Percentiles rank a stretch among this genome's conserved stretches.
Conservation (phyloP, 2,329 filamentous ascomycete genomes). For the Diplodia corticola region DNA sequence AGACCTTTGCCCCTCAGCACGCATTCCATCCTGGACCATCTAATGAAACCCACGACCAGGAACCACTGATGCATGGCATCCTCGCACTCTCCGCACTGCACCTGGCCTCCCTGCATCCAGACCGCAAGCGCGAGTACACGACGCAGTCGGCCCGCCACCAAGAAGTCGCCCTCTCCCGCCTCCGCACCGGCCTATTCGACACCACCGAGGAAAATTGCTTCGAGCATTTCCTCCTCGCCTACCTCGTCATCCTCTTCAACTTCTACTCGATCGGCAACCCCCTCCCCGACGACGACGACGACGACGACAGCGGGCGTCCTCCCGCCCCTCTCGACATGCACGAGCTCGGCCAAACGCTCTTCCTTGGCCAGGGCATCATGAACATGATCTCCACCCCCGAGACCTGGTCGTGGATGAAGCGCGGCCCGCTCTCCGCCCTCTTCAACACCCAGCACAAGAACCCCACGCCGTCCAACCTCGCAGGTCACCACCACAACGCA, state of each 20-base stretch:
- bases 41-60: background rate
- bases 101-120: background rate
- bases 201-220: background rate
- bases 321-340: background rate
- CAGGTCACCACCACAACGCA: too few species aligned
- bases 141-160: background rate
- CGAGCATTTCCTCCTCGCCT: constrained; percentile 8
- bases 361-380: constrained; percentile 13
- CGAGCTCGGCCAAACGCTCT: background rate
- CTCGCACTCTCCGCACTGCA: background rate
- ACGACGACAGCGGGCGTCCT: background rate
- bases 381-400: background rate
- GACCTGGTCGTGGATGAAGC: background rate
- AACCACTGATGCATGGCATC: background rate
- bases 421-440: background rate
- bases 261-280: constrained; percentile 5
- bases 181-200: background rate
- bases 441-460: background rate
- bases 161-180: background rate
- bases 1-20: background rate
- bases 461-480: background rate
- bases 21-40: too few species aligned
- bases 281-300: background rate
- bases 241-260: constrained; percentile 3
- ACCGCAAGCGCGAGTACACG: background rate